Percentiles rank a stretch among this genome's conserved stretches.
Evolutionary conservation across 1,139 yeast species (phyloP).

Genomic region (Nadsonia commutata): DNA sequence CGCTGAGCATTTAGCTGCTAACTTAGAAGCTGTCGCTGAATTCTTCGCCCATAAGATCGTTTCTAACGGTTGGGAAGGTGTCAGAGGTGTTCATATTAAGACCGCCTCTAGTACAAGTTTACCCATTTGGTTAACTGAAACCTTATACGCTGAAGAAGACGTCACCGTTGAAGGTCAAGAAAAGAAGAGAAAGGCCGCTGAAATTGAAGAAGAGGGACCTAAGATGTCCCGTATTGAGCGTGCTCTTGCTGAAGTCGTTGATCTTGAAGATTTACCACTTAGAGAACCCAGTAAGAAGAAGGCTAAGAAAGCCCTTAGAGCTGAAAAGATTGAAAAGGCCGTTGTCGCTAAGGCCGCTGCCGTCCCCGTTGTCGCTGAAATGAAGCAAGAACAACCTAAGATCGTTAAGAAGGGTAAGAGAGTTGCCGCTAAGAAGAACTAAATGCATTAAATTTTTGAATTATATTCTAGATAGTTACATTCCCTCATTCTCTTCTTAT

Average conservation of each 20-base stretch:
- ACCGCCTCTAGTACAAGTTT: slow-evolving; percentile 63
- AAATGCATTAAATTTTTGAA: no score
- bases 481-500: not conserved
- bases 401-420: not conserved
- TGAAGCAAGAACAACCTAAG: not conserved
- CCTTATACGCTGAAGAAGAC: slow-evolving; percentile 36
- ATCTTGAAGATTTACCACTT: slow-evolving; percentile 37
- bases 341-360: slow-evolving; percentile 6
- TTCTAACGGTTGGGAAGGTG: slow-evolving; percentile 26
- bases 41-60: slow-evolving; percentile 29
- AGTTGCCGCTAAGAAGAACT: not conserved
- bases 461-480: not conserved
- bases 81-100: slow-evolving; percentile 59
- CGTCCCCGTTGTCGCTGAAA: not conserved
- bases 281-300: slow-evolving; percentile 8
- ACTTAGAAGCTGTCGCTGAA: slow-evolving; percentile 42
- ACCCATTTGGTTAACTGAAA: slow-evolving; percentile 63
- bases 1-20: slow-evolving; percentile 30
- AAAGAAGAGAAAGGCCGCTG: slow-evolving; percentile 20
- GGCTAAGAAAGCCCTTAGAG: slow-evolving; percentile 11
- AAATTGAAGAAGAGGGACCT: slow-evolving; percentile 18
- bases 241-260: slow-evolving; percentile 69
- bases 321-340: slow-evolving; percentile 11
- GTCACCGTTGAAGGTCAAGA: slow-evolving; percentile 18
- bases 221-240: slow-evolving; percentile 51